Percentiles rank a stretch among this genome's conserved stretches.
Conservation (phyloP, 768 basidiomycete genomes). For the Suillus occidentalis region DNA sequence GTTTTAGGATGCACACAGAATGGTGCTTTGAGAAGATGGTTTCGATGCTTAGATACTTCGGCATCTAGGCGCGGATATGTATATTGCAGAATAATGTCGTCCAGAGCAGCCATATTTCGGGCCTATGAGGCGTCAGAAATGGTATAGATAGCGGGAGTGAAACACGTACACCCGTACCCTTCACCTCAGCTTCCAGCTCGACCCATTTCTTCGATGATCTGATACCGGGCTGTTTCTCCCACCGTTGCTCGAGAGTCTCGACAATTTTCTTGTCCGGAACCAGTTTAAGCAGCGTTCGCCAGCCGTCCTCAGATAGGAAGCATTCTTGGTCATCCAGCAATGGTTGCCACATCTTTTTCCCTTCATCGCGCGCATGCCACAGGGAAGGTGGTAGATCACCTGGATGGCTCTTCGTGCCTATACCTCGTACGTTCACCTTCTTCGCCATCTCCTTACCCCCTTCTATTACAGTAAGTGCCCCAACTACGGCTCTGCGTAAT, state of each 20-base stretch:
- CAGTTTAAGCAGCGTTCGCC: conserved; percentile 69
- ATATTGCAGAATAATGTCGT: conserved; percentile 90
- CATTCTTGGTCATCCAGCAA: conserved; percentile 83
- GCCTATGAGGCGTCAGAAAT: conserved; percentile 8
- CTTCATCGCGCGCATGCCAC: conserved; percentile 49
- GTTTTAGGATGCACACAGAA: conserved; percentile 98
- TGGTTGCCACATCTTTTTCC: conserved; percentile 58
- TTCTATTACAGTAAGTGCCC: conserved; percentile 80
- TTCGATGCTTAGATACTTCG: conserved; percentile 95
- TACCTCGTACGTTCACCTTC: conserved; percentile 71
- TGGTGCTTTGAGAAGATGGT: conserved; percentile 96
- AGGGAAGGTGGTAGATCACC: conserved; percentile 69
- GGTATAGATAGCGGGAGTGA: background rate
- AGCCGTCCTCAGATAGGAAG: conserved; percentile 69
- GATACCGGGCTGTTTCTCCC: conserved; percentile 52
- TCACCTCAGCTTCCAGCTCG: conserved; percentile 48
- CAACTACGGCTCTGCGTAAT: conserved; percentile 83
- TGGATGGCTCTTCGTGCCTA: conserved; percentile 21
- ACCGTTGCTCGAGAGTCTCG: conserved; percentile 51
- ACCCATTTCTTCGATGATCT: conserved; percentile 75
- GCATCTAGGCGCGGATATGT: conserved; percentile 96
- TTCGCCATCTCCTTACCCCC: conserved; percentile 80
- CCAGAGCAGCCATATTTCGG: conserved; percentile 53
- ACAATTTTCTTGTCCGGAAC: conserved; percentile 64
- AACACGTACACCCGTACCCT: background rate